These are phyloP conservation scores for Paramarasmius palmivorus DNA, from an alignment of 1,284 basidiomycete species.

Conservation along the genomic window DNA sequence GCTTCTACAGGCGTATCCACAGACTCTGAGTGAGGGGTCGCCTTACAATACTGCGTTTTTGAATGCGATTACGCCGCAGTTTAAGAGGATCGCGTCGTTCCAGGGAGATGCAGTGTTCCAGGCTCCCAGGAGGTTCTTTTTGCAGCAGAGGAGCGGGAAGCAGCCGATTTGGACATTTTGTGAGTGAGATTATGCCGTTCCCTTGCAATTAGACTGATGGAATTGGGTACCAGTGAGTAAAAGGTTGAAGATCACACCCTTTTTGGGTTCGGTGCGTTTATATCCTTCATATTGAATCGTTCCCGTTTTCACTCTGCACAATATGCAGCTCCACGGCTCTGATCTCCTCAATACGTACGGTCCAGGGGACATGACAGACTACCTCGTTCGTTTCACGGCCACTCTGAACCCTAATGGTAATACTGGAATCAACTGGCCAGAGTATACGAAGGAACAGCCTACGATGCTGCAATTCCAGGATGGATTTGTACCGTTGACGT, in stretches of 20 bases:
- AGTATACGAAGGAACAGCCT: conserved; percentile 38
- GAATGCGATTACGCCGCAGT: conserved; percentile 49
- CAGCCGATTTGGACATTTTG: conserved; percentile 51
- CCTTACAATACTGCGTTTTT: conserved; percentile 48
- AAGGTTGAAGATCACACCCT: conserved; percentile 40
- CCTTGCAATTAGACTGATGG: not conserved
- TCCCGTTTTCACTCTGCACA: conserved; percentile 6
- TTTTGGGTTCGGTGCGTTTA: conserved; percentile 42
- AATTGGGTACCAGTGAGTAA: conserved; percentile 39
- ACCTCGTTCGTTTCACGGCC: conserved; percentile 40
- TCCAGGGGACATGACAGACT: conserved; percentile 38
- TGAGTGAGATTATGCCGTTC: conserved; percentile 22
- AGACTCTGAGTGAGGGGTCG: conserved; percentile 45
- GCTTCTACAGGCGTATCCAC: conserved; percentile 41
- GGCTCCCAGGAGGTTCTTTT: conserved; percentile 51
- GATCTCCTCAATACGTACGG: conserved; percentile 40
- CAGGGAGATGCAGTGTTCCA: conserved; percentile 57
- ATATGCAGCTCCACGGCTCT: conserved; percentile 33
- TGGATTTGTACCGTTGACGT: conserved; percentile 30
- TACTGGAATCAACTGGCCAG: conserved; percentile 45
- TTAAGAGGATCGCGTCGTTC: conserved; percentile 53
- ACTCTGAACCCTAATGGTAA: conserved; percentile 49
- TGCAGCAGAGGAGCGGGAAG: conserved; percentile 39
- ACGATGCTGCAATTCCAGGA: conserved; percentile 48
- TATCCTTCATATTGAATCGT: conserved; percentile 4